Conservation (phyloP, 257 asterid genomes). For the Nicotiana otophora region DNA sequence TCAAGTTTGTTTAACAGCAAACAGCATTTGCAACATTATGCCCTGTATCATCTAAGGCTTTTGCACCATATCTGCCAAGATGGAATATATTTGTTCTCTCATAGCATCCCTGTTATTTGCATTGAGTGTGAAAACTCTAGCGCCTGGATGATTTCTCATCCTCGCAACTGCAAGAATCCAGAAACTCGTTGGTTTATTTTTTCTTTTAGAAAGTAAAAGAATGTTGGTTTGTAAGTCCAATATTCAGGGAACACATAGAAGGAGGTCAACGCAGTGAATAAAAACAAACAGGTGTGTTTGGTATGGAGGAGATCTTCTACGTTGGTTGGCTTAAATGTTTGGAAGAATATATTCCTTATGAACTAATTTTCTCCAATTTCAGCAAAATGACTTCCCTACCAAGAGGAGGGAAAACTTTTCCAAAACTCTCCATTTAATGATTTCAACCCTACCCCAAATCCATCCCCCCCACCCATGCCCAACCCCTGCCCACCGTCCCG, state of each 20-base stretch:
- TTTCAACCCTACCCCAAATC: too few species aligned
- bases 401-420: too few species aligned
- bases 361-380: too few species aligned
- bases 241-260: not conserved
- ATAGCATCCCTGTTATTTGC: constrained; percentile 61
- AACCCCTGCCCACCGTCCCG: too few species aligned
- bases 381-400: too few species aligned
- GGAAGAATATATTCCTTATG: too few species aligned
- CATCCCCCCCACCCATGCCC: too few species aligned
- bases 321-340: too few species aligned
- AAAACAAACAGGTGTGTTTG: not conserved
- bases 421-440: too few species aligned
- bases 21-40: not conserved
- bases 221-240: not conserved
- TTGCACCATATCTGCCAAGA: constrained; percentile 39
- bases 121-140: constrained; percentile 43
- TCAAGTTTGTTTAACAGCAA: not conserved
- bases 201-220: not conserved
- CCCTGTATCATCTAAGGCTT: constrained; percentile 23
- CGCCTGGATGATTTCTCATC: constrained; percentile 67
- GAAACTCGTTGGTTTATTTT: not conserved
- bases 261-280: not conserved
- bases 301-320: too few species aligned
- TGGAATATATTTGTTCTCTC: constrained; percentile 53
- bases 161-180: constrained; percentile 53